These are phyloP conservation scores for Fusarium sarcochroum DNA, from an alignment of 2,329 filamentous ascomycete genomes.

Conservation along the genomic window DNA sequence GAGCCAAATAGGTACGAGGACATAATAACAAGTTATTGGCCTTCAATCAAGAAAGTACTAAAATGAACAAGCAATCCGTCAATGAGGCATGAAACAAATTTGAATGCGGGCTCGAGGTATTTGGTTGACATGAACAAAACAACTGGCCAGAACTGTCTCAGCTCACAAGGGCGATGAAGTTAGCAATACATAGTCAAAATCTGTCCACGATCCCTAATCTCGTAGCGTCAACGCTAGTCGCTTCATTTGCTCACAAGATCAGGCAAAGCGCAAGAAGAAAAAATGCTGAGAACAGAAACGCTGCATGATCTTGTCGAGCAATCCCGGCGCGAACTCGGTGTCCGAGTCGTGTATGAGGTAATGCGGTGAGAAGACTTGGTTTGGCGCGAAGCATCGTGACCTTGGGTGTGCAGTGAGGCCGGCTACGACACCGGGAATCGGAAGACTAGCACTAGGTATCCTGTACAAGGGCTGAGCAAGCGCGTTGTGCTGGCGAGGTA, in stretches of 20 bases:
- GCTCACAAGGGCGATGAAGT: background rate
- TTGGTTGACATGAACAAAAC: constrained; percentile 5
- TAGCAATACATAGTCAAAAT: constrained; percentile 18
- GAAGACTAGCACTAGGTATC: constrained; percentile 34
- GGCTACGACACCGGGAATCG: constrained; percentile 48
- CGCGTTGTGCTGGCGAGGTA: constrained; percentile 11
- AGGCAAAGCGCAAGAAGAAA: constrained; percentile 34
- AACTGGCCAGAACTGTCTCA: constrained; percentile 22
- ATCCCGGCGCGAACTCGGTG: constrained; percentile 50
- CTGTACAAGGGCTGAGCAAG: constrained; percentile 29
- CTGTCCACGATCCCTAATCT: constrained; percentile 25
- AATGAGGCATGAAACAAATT: background rate
- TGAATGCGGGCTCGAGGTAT: constrained; percentile 5
- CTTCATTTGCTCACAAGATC: constrained; percentile 38
- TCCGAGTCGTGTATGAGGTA: constrained; percentile 50
- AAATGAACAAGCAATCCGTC: constrained; percentile 16
- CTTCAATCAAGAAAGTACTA: constrained; percentile 1
- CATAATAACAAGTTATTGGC: constrained; percentile 12
- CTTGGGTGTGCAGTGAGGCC: constrained; percentile 43
- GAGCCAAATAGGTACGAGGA: background rate
- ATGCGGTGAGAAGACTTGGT: constrained; percentile 50
- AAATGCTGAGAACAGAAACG: constrained; percentile 39
- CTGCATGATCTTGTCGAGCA: constrained; percentile 46
- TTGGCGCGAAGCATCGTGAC: constrained; percentile 48
- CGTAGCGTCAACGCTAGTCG: constrained; percentile 43